Base-by-base conservation (phyloP, 768 basidiomycete species). In the Dendrothele bispora region DNA sequence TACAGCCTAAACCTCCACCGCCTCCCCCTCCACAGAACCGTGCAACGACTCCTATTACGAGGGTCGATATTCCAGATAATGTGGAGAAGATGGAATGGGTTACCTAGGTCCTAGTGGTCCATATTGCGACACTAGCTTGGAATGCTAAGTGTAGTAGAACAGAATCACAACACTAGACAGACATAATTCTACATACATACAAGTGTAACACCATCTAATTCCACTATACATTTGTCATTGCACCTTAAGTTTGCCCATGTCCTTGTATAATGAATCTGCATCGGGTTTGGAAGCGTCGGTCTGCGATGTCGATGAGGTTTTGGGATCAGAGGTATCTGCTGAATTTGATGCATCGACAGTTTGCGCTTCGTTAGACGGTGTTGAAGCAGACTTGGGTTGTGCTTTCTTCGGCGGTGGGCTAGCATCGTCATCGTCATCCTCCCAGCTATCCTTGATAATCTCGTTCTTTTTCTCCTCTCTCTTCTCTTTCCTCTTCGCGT, bases 401-500 rank as follows among this genome's bases (percentile, higher is more conserved):
- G 5, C 17, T 34, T 36, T 45, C 43, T 18, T 20, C 32, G 34
- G n/a, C 29, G 10, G 34, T 7, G 24, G 22, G 38, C 56, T 53
- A 51, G 59, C 55, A 43, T 53, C 53, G 39, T 61, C 57, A 43
- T 50, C 52, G 39, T 58, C 63, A 46, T 59, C 53, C 29, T 64
- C 58, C 50, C 61, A 57, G 49, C 48, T 53, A 24, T 61, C 48
- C 45, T 65, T 50, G 17, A 55, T 45, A 22, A 62, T 62, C 21
- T 71, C 70, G n/a, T 67, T 62, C 61, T 78, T 77, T 56, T 80
- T 78, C 49, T 78, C 74, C 24, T 73, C 74, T 41, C 61, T 77
- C 67, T 82, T 90, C 59, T 84, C 88, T 62, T 81, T 82, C 57
- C 82, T 75, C 67, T 93, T 92, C 51, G 87, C 86, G 53, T 83